phyloP scores from a whole-genome alignment of 1,139 yeast species.

The Kodamaea anthophila region DNA sequence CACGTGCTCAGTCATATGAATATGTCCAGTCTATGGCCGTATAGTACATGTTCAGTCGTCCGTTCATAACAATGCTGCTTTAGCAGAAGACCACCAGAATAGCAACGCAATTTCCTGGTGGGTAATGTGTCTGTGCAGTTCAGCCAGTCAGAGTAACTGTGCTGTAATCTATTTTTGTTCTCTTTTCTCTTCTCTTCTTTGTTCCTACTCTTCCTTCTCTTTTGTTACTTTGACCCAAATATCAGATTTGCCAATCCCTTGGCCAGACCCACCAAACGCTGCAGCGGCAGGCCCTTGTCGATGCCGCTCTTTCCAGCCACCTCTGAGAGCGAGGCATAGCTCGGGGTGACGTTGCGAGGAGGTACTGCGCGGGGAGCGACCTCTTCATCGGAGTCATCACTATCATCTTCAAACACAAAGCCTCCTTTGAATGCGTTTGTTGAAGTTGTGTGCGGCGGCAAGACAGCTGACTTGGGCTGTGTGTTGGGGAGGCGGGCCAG shows the following conservation, averaged over 20 bases:
- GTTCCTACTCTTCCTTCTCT: constrained; percentile 3
- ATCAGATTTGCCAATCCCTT: constrained; percentile 35
- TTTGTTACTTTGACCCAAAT: constrained; percentile 16
- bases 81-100: too few relatives aligned
- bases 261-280: constrained; percentile 31
- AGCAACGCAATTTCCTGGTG: too few relatives aligned
- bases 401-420: constrained; percentile 28
- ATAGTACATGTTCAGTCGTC: too few relatives aligned
- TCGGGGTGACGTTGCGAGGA: constrained; percentile 16
- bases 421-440: constrained; percentile 31
- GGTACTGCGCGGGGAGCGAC: constrained; percentile 5
- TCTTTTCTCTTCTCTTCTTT: constrained; percentile 1
- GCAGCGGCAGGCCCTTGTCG: constrained; percentile 16
- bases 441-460: constrained; percentile 43
- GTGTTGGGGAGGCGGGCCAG: constrained; percentile 19
- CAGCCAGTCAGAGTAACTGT: neutral
- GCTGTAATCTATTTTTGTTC: neutral
- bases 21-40: too few relatives aligned
- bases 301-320: constrained; percentile 46
- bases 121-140: too few relatives aligned
- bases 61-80: too few relatives aligned
- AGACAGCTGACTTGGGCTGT: constrained; percentile 33
- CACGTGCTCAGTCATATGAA: too few relatives aligned
- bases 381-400: constrained; percentile 25
- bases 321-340: constrained; percentile 42